Conservation (phyloP, 1,139 yeast genomes). For the Torulaspora pretoriensis region DNA sequence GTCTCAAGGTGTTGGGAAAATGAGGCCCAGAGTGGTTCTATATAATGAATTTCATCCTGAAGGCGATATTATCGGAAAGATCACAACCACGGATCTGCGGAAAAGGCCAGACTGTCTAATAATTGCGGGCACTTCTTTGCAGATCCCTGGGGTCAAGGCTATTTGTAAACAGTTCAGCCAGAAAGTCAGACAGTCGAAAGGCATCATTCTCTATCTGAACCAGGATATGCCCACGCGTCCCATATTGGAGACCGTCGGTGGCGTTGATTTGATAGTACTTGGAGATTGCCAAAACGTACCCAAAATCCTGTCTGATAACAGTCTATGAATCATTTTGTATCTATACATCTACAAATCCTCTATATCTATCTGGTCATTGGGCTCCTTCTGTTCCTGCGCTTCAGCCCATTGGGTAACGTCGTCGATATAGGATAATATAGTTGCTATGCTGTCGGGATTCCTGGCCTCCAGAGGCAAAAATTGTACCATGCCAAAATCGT, state of each 20-base stretch:
- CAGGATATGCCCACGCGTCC: conserved; percentile 50
- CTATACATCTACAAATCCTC: conserved; percentile 40
- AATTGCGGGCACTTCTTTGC: conserved; percentile 81
- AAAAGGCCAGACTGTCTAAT: conserved; percentile 70
- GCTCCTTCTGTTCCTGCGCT: conserved; percentile 94
- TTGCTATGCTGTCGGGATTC: conserved; percentile 73
- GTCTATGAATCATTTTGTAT: background rate
- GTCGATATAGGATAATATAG: conserved; percentile 86
- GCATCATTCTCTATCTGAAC: conserved; percentile 56
- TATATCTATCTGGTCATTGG: conserved; percentile 67
- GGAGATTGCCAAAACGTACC: conserved; percentile 54
- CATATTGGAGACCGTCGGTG: conserved; percentile 47
- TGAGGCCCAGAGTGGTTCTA: conserved; percentile 77
- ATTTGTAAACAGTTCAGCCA: conserved; percentile 67
- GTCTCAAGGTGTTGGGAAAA: conserved; percentile 66
- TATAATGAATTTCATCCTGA: conserved; percentile 89
- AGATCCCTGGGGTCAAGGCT: conserved; percentile 81
- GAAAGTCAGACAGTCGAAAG: conserved; percentile 56
- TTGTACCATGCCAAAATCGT: conserved; percentile 98
- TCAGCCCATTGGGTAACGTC: conserved; percentile 98
- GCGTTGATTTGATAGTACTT: conserved; percentile 50
- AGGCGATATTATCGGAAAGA: conserved; percentile 73
- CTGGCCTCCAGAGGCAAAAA: conserved; percentile 84
- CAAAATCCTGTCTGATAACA: conserved; percentile 12
- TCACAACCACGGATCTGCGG: conserved; percentile 62